These are phyloP conservation scores for Cystofilobasidium bisporidii DNA, from an alignment of 768 basidiomycete genomes.

Conservation along the genomic window DNA sequence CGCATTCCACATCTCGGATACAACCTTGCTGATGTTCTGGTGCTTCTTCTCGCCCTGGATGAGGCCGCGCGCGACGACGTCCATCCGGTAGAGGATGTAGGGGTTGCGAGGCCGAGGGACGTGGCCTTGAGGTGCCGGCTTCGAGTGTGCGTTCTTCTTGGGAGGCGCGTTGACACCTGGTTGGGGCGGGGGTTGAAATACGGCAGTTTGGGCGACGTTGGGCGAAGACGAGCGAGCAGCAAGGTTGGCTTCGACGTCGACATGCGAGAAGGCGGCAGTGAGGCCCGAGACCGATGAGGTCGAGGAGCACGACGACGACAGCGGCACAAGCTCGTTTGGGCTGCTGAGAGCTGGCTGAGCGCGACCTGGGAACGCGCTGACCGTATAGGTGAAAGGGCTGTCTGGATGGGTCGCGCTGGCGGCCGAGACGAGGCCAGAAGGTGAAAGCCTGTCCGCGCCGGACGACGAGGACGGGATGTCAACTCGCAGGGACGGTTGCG, in stretches of 20 bases:
- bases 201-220: neutral
- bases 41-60: constrained; percentile 38
- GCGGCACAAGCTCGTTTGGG: neutral
- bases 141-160: constrained; percentile 18
- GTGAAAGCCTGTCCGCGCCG: no score
- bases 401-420: neutral
- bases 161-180: constrained; percentile 13
- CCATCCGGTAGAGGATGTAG: constrained; percentile 42
- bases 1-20: constrained; percentile 28
- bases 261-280: neutral
- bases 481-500: neutral
- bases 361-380: neutral
- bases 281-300: neutral
- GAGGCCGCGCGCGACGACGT: constrained; percentile 34
- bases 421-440: no score
- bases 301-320: neutral
- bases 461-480: neutral
- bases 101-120: constrained; percentile 41
- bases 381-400: neutral
- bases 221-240: neutral
- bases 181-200: constrained; percentile 19
- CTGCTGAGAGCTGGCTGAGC: neutral
- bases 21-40: constrained; percentile 41
- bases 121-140: constrained; percentile 39
- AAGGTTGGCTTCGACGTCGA: neutral